A percentile compares a stretch with the other conserved stretches of the same genome.
Evolutionary conservation across 1,139 yeast species (phyloP).

Genomic region (Candida albicans): DNA sequence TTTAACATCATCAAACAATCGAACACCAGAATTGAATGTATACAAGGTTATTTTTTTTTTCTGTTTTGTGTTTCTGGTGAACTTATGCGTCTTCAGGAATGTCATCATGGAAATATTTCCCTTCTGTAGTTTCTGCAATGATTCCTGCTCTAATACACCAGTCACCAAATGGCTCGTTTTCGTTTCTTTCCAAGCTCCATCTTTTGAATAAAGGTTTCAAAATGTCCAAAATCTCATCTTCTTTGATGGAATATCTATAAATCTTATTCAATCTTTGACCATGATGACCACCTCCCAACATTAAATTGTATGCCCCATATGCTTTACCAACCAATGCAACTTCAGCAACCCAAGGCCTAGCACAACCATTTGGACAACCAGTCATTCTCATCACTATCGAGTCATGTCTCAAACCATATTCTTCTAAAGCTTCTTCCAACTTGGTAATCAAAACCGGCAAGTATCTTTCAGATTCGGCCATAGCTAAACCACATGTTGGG

Average conservation of each 20-base stretch:
- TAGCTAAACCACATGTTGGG: slow-evolving; percentile 98
- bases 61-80: too few species aligned
- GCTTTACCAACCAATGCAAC: slow-evolving; percentile 96
- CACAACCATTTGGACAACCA: slow-evolving; percentile 99
- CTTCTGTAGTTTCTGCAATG: slow-evolving; percentile 85
- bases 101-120: slow-evolving; percentile 92
- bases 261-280: slow-evolving; percentile 93
- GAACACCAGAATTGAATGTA: too few species aligned
- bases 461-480: slow-evolving; percentile 98
- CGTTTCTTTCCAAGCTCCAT: slow-evolving; percentile 90
- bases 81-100: slow-evolving; percentile 71
- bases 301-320: slow-evolving; percentile 84
- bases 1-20: too few species aligned
- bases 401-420: slow-evolving; percentile 91
- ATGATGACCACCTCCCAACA: slow-evolving; percentile 96
- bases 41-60: too few species aligned
- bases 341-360: slow-evolving; percentile 98
- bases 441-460: slow-evolving; percentile 80
- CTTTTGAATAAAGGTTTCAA: slow-evolving; percentile 86
- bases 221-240: slow-evolving; percentile 77
- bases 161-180: slow-evolving; percentile 95
- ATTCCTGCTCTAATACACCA: slow-evolving; percentile 83
- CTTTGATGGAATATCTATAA: slow-evolving; percentile 84
- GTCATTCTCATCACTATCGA: slow-evolving; percentile 98
- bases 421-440: slow-evolving; percentile 83